Evolutionary conservation across 2,329 filamentous ascomycete species (phyloP), one percentile per base, ranked within the genome.

Genomic region (Aspergillus sojae): DNA sequence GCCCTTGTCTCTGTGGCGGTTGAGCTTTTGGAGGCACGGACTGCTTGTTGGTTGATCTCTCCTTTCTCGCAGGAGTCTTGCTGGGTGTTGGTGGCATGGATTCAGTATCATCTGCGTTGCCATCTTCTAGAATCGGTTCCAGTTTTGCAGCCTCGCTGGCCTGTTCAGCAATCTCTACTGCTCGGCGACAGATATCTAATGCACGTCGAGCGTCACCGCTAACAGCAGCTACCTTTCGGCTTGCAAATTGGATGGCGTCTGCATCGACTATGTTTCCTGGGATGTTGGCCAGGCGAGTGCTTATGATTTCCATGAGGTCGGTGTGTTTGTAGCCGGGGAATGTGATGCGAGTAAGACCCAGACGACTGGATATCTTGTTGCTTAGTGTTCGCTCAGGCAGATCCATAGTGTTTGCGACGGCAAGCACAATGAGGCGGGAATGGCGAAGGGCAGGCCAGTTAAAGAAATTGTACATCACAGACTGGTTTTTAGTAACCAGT

Each of bases 401-500:
- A 80, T 99, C 95, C 95, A 99, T 99, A 28, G 95, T 99, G 78
- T 99, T 99, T 58, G 95, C 96, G 21, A 99, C 95, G 12, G 96
- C 96, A 7, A 99, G 87, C 7, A 99, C 96, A 76, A 99, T 97
- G 52, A 99, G 84, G 56, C 94, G 88, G 60, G 93, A 97, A 78
- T 99, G 94, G 57, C 92, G 88, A 60, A 98, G 83, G 12, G 92
- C 91, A 4, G 95, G 95, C 95, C 95, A 99, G 75, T 99, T 99
- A 86, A 99, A 99, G 79, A 99, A 99, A 78, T 99, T 99, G 82
- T 99, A 99, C 95, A 99, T 99, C 79, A 99, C 95, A n/a, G 92
- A 94, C 77, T 99, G 96, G 73, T 97, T 98, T 74, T 94, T 95
- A 14, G 95, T 99, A 5, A 99, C 96, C 9, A 99, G 86, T 79